Evolutionary conservation across 192 early-diverging fungal species (phyloP).

Genomic region (Backusella mclennaniae): DNA sequence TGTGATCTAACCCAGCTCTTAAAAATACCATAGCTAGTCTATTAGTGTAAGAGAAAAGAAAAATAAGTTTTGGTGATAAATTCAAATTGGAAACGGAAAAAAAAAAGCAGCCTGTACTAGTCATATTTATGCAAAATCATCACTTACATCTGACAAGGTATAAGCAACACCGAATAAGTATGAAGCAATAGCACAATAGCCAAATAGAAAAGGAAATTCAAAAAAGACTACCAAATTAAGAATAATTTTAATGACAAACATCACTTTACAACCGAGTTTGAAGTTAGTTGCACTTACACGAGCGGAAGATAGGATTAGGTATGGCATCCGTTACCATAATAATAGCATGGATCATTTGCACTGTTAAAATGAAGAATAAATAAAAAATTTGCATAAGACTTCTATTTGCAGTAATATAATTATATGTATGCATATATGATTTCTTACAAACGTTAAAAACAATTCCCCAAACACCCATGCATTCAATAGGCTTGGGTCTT

Average conservation of each 20-base stretch:
- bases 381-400: neutral
- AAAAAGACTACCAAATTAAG: neutral
- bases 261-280: neutral
- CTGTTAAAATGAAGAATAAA: neutral
- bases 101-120: neutral
- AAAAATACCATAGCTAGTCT: slow-evolving; percentile 2
- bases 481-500: slow-evolving; percentile 10
- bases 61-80: neutral
- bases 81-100: neutral
- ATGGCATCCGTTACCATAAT: slow-evolving; percentile 6
- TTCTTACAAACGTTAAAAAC: slow-evolving; percentile 8
- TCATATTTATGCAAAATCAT: neutral
- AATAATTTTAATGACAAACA: neutral
- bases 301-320: slow-evolving; percentile 8
- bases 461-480: neutral
- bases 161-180: slow-evolving; percentile 10
- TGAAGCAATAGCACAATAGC: slow-evolving; percentile 4
- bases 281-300: neutral
- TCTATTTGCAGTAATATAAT: neutral
- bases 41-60: neutral
- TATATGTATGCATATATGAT: neutral
- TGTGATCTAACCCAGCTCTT: slow-evolving; percentile 1
- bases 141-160: slow-evolving; percentile 7
- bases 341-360: neutral
- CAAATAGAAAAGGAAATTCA: slow-evolving; percentile 11